Base-by-base conservation (phyloP, 2,329 filamentous ascomycete species). In the Myriosclerotinia scirpicola region DNA sequence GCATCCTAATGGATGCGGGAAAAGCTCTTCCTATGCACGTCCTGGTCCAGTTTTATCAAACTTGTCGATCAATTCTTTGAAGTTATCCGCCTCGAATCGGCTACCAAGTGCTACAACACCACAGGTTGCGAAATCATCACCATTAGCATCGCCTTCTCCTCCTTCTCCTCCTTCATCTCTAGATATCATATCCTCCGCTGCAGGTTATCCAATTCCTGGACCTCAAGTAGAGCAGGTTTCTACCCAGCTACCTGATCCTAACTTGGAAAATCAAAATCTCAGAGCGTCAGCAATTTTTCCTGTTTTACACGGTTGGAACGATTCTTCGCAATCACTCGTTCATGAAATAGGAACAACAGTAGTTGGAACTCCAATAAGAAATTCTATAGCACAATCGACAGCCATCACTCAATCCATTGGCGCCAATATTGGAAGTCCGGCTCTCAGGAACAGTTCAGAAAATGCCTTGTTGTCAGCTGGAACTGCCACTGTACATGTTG, bases 1-100 rank as follows among this genome's bases (percentile, higher is more conserved):
- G 7, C 48, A 38, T 55, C 67, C 67, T 36, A 36, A 61, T 36
- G 68, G 68, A 9, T 72, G 71, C 44, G 65, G 65, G 2, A 58
- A 40, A 58, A 30, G 54, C 40, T 56, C 64, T 42, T 53, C 58
- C 12, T 66, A 55, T 53, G 65, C 65, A 38, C 48, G 26, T 17
- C 50, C 58, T 20, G 65, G 65, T 52, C 67, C 67, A 46, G 44
- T 67, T 30, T 66, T 66, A 48, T 54, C 64, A 14, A 66, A 61
- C 22, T 22, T 66, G 17, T 54, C 55, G 6, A 44, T 66, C 14
- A 60, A 44, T 48, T 61, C 55, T 20, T 61, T 61, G 17, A 61
- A 53, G 12, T 54, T 44, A 11, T 61, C 64, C 15, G 34, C 20
- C 38, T 46, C 46, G 15, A 53, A 42, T 44, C 26, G 8, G 12